These are phyloP conservation scores for Alternaria postmessia DNA, from an alignment of 2,329 filamentous ascomycete genomes.

Conservation along the genomic window DNA sequence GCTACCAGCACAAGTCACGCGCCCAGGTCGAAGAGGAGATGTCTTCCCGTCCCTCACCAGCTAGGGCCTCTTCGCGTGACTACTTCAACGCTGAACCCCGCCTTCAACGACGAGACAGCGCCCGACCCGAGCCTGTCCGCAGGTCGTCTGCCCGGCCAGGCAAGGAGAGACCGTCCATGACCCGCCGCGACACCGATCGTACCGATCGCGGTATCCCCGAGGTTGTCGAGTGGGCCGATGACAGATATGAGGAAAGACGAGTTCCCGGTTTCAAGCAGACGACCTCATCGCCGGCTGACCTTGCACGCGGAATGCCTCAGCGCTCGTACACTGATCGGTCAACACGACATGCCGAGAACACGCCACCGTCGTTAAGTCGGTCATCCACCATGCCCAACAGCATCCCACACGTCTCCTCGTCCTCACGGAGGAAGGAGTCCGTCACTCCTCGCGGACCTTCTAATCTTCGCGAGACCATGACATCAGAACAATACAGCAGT, in stretches of 20 bases:
- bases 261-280: constrained; percentile 51
- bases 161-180: constrained; percentile 37
- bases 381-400: constrained; percentile 54
- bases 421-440: constrained; percentile 40
- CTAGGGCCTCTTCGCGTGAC: constrained; percentile 43
- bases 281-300: constrained; percentile 46
- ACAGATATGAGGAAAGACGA: constrained; percentile 25
- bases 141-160: constrained; percentile 45
- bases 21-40: constrained; percentile 35
- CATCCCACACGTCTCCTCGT: constrained; percentile 22
- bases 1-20: constrained; percentile 40
- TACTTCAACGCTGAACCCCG: constrained; percentile 37
- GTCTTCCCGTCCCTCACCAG: constrained; percentile 34
- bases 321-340: constrained; percentile 41
- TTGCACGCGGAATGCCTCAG: constrained; percentile 34
- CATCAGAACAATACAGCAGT: constrained; percentile 30
- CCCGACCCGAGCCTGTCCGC: constrained; percentile 41
- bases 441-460: constrained; percentile 32
- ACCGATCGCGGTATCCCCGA: constrained; percentile 41
- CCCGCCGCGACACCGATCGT: constrained; percentile 39
- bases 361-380: constrained; percentile 51
- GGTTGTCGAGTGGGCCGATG: constrained; percentile 45
- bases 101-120: constrained; percentile 31
- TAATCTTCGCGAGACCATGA: constrained; percentile 42
- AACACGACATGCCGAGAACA: constrained; percentile 40